These are phyloP conservation scores for Furcasterigmium sp. DNA, from an alignment of 2,329 filamentous ascomycete genomes.

Conservation along the genomic window DNA sequence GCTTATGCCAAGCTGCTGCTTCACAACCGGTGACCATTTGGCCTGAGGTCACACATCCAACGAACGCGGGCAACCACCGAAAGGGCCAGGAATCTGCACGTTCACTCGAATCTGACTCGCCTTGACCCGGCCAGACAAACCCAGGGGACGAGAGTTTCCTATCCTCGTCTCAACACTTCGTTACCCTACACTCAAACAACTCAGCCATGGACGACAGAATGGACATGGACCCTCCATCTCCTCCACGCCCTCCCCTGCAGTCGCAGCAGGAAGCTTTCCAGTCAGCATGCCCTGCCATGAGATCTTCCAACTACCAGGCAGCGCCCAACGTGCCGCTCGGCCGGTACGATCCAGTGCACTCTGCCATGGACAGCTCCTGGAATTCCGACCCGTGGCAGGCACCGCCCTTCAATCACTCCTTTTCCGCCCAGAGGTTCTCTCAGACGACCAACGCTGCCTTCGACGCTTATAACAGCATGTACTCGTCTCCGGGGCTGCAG, in stretches of 20 bases:
- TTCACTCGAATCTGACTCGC: too few species aligned
- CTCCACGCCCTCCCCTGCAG: not conserved
- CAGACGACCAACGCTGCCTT: constrained; percentile 4
- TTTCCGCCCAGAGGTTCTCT: not conserved
- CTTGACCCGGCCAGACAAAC: too few species aligned
- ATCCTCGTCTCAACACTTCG: too few species aligned
- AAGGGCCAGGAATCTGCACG: too few species aligned
- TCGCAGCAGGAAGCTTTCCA: not conserved
- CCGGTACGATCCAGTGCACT: constrained; percentile 20
- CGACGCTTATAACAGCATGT: too few species aligned
- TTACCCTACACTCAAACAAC: too few species aligned
- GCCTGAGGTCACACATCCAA: too few species aligned
- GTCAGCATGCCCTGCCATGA: constrained; percentile 6
- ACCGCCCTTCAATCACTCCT: not conserved
- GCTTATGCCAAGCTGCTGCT: too few species aligned
- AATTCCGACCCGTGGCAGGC: constrained; percentile 2
- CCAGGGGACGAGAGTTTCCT: too few species aligned
- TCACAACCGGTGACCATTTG: too few species aligned
- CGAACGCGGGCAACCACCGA: too few species aligned
- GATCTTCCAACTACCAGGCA: not conserved
- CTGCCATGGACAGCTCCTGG: constrained; percentile 17
- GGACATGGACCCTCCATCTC: not conserved
- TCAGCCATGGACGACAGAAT: not conserved
- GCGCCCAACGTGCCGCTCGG: not conserved
- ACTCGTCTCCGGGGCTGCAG: constrained; percentile 1